Conservation (phyloP, 2,329 filamentous ascomycete species). For the Botrytis porri region DNA sequence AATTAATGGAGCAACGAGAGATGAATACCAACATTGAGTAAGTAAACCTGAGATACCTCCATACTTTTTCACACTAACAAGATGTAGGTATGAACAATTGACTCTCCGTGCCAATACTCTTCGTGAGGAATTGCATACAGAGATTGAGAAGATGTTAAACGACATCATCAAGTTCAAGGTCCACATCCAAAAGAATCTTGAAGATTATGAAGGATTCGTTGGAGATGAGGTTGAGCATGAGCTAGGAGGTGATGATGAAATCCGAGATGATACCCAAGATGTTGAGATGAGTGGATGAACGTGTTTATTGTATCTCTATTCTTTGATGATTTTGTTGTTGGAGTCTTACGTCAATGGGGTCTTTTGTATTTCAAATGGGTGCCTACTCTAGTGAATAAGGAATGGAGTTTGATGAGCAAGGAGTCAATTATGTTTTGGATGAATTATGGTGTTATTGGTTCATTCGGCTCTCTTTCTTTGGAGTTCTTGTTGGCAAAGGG, state of each 20-base stretch:
- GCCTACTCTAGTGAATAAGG: neutral
- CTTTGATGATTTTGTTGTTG: neutral
- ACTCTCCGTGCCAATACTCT: conserved; percentile 79
- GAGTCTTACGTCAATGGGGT: neutral
- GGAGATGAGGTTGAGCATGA: conserved; percentile 89
- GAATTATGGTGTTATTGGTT: neutral
- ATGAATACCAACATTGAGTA: conserved; percentile 97
- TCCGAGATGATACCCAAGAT: conserved; percentile 51
- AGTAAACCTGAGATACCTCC: conserved; percentile 35
- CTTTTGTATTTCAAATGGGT: neutral
- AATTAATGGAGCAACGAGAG: conserved; percentile 89
- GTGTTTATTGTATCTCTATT: neutral
- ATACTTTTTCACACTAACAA: conserved; percentile 24
- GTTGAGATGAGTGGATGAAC: conserved; percentile 43
- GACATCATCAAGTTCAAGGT: conserved; percentile 99
- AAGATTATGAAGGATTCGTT: conserved; percentile 92
- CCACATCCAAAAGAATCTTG: conserved; percentile 86
- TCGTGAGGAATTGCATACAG: conserved; percentile 95
- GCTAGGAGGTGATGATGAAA: conserved; percentile 60
- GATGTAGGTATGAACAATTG: conserved; percentile 77
- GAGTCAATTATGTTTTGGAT: conserved; percentile 12
- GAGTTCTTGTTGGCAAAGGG: neutral
- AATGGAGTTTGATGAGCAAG: neutral
- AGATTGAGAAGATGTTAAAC: conserved; percentile 93
- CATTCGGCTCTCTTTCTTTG: neutral